Evolutionary conservation across 768 basidiomycete genomes (phyloP).

Genomic region (Hygrophorus russula): DNA sequence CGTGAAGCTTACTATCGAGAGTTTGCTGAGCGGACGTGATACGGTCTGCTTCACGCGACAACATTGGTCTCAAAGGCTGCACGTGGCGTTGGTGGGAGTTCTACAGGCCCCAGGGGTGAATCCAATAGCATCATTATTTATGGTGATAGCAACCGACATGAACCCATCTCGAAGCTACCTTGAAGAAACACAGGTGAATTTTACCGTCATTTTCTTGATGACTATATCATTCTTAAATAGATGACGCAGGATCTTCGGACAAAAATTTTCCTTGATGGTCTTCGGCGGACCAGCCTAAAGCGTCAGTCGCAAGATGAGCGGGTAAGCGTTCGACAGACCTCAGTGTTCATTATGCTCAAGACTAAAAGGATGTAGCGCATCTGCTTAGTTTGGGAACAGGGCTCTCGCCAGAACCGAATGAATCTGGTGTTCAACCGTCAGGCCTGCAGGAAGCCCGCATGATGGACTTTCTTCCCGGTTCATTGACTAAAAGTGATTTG

Average conservation of each 20-base stretch:
- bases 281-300: neutral
- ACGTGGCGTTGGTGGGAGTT: no score
- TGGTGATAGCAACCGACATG: no score
- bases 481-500: neutral
- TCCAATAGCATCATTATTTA: no score
- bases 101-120: no score
- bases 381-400: neutral
- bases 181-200: no score
- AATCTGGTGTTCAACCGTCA: neutral
- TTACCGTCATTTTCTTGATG: no score
- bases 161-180: no score
- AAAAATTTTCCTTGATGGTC: neutral
- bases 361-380: neutral
- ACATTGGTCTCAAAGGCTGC: conserved; percentile 16
- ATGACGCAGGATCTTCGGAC: neutral
- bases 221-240: no score
- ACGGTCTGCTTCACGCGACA: conserved; percentile 47
- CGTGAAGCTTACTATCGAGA: conserved; percentile 47
- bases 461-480: neutral
- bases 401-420: neutral
- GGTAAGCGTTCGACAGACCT: neutral
- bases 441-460: neutral
- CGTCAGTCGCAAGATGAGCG: neutral
- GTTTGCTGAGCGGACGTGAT: conserved; percentile 58
- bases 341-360: neutral